Conservation (phyloP, 1,139 yeast genomes). For the Kurtzmaniella quercitrusa region DNA sequence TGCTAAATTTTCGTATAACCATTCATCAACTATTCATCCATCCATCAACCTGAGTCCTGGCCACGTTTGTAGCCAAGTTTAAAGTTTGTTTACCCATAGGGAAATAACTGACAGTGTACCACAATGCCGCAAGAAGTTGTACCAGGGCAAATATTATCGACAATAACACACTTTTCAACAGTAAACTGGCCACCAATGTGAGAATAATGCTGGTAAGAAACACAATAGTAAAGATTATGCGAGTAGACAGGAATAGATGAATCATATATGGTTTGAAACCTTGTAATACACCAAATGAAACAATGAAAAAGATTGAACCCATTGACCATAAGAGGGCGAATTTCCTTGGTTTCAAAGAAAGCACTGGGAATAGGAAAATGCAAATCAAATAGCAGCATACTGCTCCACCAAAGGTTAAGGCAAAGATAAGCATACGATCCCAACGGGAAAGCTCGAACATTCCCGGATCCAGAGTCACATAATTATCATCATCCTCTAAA, state of each 20-base stretch:
- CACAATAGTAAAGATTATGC: conserved; percentile 48
- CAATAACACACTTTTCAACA: conserved; percentile 43
- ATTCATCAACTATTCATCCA: conserved; percentile 45
- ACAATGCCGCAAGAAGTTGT: conserved; percentile 49
- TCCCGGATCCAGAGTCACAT: conserved; percentile 45
- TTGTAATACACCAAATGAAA: conserved; percentile 56
- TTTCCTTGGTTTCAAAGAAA: conserved; percentile 53
- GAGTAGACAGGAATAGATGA: conserved; percentile 47
- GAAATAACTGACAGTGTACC: conserved; percentile 61
- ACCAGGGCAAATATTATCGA: conserved; percentile 49
- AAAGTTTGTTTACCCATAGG: conserved; percentile 59
- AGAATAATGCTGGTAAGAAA: conserved; percentile 47
- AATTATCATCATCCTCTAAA: conserved; percentile 42
- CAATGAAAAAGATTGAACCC: conserved; percentile 55
- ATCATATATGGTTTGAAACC: conserved; percentile 46
- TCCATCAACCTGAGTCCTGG: conserved; percentile 54
- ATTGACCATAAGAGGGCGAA: conserved; percentile 60
- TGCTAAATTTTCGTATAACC: no score
- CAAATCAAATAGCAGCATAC: conserved; percentile 52
- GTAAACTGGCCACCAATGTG: conserved; percentile 46
- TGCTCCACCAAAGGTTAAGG: conserved; percentile 52
- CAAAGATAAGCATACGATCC: conserved; percentile 58
- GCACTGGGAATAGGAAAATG: conserved; percentile 52
- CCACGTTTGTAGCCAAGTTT: conserved; percentile 49
- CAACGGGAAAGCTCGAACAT: conserved; percentile 50